Base-by-base conservation (phyloP, 2,329 filamentous ascomycete genomes). In the Colletotrichum endophyticum region DNA sequence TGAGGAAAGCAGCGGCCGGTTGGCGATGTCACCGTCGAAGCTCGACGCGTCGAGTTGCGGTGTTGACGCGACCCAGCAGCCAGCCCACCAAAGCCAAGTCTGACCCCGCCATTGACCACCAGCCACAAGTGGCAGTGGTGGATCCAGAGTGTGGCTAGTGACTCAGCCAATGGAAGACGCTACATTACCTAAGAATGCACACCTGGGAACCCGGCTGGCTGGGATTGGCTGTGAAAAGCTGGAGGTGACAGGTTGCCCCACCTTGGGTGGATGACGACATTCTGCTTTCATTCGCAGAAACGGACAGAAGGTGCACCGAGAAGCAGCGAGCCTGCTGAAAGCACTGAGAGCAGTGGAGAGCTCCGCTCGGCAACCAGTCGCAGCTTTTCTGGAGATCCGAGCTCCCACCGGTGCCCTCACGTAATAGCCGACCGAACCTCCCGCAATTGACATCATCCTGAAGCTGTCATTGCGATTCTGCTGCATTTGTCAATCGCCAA, bases 401-500 rank as follows among this genome's bases (percentile, higher is more conserved):
- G 74, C 74, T 76, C 66, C 66, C n/a, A 53, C 44, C 44, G 44
- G 44, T 53, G 44, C 44, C 44, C 64, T 74, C 74, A 76, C 74
- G 70, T 76, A 76, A 76, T 74, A 73, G 64, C 74, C 74, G 74
- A 76, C 64, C 63, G 70, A 64, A 57, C 70, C 70, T 76, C 73
- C 39, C 70, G 66, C 70, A 70, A 70, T 74, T 76, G 74, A 76
- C 74, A 76, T 76, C 74, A 76, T 74, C 16, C 57, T 70, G 44
- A 59, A 57, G 39, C 44, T 63, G 36, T 56, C 36, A 59, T 62
- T 39, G 57, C 59, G 13, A 28, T 7, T 30, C 16, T 53, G 44
- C n/a, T 53, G 44, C 59, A 66, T 49, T 67, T 78, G 76, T 75
- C 75, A 76, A 78, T 70, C 66, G 49, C 36, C 77, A 82, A 82